phyloP scores from a whole-genome alignment of 495 filamentous ascomycete genomes.

The Xylaria castorea region DNA sequence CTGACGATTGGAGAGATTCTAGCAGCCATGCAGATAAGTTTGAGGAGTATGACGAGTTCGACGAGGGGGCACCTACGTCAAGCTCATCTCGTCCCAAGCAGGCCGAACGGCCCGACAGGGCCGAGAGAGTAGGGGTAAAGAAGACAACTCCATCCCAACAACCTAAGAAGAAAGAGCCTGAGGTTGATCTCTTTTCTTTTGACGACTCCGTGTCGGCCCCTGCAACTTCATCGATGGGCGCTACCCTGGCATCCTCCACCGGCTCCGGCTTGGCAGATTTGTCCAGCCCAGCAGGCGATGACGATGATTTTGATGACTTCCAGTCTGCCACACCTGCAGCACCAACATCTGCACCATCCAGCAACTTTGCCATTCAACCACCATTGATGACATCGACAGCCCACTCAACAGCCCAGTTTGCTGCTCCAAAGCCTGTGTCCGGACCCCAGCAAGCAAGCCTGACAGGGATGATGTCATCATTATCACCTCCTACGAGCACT shows the following conservation, averaged over 20 bases:
- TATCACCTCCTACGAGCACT: constrained; percentile 72
- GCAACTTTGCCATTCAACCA: constrained; percentile 56
- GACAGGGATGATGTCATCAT: constrained; percentile 79
- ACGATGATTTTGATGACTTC: constrained; percentile 99
- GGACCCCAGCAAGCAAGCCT: constrained; percentile 80
- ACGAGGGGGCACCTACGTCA: constrained; percentile 69
- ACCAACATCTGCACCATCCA: constrained; percentile 40
- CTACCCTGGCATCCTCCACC: constrained; percentile 52
- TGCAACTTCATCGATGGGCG: constrained; percentile 56
- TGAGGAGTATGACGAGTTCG: constrained; percentile 96
- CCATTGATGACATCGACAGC: constrained; percentile 70
- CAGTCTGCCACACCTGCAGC: constrained; percentile 80
- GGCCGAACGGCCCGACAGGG: constrained; percentile 40
- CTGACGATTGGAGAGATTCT: constrained; percentile 67
- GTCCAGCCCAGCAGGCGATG: constrained; percentile 58
- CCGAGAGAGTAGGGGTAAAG: constrained; percentile 54
- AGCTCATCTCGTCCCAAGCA: constrained; percentile 54
- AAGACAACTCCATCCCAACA: constrained; percentile 59
- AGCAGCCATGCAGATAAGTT: constrained; percentile 72
- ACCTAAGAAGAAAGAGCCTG: constrained; percentile 81
- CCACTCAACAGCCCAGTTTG: constrained; percentile 72
- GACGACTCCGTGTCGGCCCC: constrained; percentile 65
- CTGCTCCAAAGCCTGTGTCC: constrained; percentile 81
- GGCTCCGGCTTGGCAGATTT: constrained; percentile 64
- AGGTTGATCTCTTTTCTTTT: constrained; percentile 87